These are phyloP conservation scores for Cryptococcus hybrid DNA, from an alignment of 1,284 basidiomycete species.

Conservation along the genomic window DNA sequence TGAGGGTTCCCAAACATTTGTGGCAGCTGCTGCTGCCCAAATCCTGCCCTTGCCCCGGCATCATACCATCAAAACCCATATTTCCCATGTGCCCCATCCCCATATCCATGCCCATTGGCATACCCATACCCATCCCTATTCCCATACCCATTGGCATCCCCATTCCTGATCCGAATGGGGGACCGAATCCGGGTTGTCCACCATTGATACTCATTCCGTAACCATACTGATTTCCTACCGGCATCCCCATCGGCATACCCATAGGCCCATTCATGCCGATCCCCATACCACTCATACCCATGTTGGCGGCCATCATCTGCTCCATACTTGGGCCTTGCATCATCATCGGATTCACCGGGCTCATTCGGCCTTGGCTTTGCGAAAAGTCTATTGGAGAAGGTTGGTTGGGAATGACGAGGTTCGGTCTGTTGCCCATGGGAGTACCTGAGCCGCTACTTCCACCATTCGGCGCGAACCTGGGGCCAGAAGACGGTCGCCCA, in stretches of 20 bases:
- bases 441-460: background rate
- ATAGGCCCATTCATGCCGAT: background rate
- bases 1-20: background rate
- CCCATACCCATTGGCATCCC: conserved; percentile 9
- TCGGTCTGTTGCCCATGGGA: background rate
- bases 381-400: background rate
- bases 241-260: conserved; percentile 1
- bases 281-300: background rate
- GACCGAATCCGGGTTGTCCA: background rate
- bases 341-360: background rate
- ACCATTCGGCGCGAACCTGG: too few relatives aligned
- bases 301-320: conserved; percentile 31
- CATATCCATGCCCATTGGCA: conserved; percentile 5
- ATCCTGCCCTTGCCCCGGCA: conserved; percentile 1
- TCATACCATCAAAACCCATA: conserved; percentile 3
- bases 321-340: background rate
- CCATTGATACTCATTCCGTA: conserved; percentile 3
- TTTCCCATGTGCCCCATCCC: conserved; percentile 1
- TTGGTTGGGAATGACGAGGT: too few relatives aligned
- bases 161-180: background rate
- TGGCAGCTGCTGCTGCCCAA: conserved; percentile 4
- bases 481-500: too few relatives aligned
- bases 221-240: background rate
- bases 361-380: background rate
- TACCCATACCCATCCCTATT: conserved; percentile 10